Percentiles rank a stretch among this genome's conserved stretches.
Conservation (phyloP, 1,139 yeast species). For the Scheffersomyces quercinus region DNA sequence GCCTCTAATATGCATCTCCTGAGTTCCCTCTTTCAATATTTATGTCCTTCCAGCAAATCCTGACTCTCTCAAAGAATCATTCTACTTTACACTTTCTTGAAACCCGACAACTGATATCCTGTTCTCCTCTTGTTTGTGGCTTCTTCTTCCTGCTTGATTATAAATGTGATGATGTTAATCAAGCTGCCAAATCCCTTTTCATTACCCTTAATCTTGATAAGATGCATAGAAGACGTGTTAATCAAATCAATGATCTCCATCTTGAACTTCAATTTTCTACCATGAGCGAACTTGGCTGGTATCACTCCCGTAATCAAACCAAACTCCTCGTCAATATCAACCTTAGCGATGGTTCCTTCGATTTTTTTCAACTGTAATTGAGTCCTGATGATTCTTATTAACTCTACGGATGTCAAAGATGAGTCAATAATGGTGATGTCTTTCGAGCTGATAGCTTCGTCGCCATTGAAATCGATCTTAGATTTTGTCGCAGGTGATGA, state of each 20-base stretch:
- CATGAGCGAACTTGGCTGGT: slow-evolving; percentile 50
- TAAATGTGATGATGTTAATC: slow-evolving; percentile 45
- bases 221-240: slow-evolving; percentile 49
- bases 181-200: slow-evolving; percentile 61
- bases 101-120: slow-evolving; percentile 17
- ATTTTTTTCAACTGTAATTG: slow-evolving; percentile 49
- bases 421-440: slow-evolving; percentile 39
- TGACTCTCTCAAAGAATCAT: too few relatives aligned
- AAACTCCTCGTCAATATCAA: slow-evolving; percentile 44
- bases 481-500: slow-evolving; percentile 8
- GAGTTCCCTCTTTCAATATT: neutral
- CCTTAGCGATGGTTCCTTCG: slow-evolving; percentile 50
- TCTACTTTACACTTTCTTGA: slow-evolving; percentile 6
- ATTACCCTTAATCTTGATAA: slow-evolving; percentile 66
- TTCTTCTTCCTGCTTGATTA: slow-evolving; percentile 39
- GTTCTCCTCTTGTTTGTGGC: slow-evolving; percentile 21
- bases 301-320: slow-evolving; percentile 48
- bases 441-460: slow-evolving; percentile 10
- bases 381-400: slow-evolving; percentile 36
- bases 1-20: too few relatives aligned
- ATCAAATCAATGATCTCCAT: slow-evolving; percentile 44
- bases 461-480: slow-evolving; percentile 1
- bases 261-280: slow-evolving; percentile 49
- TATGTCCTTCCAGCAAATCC: neutral
- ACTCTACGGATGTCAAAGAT: slow-evolving; percentile 26